A percentile compares a stretch with the other conserved stretches of the same genome.
These are phyloP conservation scores for Boletellus sp. DNA, from an alignment of 768 basidiomycete genomes.

Conservation along the genomic window DNA sequence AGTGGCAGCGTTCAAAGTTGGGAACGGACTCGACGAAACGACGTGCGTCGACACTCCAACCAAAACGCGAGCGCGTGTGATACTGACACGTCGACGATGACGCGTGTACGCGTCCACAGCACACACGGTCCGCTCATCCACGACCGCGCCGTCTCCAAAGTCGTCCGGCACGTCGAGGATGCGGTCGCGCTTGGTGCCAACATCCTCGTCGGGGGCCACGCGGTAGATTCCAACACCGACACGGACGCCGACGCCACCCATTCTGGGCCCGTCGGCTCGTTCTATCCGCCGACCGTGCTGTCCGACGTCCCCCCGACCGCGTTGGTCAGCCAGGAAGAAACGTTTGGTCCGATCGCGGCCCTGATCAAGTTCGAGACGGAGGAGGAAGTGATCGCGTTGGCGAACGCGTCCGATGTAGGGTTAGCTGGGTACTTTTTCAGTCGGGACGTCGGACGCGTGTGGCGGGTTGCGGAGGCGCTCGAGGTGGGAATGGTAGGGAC, in stretches of 20 bases:
- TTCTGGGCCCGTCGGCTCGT: conserved; percentile 39
- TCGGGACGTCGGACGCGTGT: conserved; percentile 81
- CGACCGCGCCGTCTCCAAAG: conserved; percentile 79
- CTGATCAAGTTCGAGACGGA: conserved; percentile 90
- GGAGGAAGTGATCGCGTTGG: conserved; percentile 83
- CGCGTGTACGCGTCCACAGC: conserved; percentile 35
- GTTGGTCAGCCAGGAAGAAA: conserved; percentile 76
- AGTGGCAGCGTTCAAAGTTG: conserved; percentile 81
- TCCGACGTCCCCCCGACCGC: conserved; percentile 74
- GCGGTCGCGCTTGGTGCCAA: conserved; percentile 83
- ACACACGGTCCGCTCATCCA: conserved; percentile 98
- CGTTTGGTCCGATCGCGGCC: conserved; percentile 90
- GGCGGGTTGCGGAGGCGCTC: conserved; percentile 91
- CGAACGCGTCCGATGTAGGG: conserved; percentile 80
- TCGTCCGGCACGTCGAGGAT: conserved; percentile 80
- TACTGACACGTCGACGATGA: background rate
- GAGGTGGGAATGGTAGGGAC: conserved; percentile 93
- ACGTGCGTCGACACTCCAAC: conserved; percentile 46
- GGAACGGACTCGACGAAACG: conserved; percentile 76
- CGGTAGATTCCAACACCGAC: conserved; percentile 48
- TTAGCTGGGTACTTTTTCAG: conserved; percentile 95
- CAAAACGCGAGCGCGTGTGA: background rate
- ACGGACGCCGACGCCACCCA: conserved; percentile 42
- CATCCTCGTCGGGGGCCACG: conserved; percentile 85
- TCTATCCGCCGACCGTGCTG: conserved; percentile 87